These are phyloP conservation scores for Groenewaldozyma sp. DNA, from an alignment of 1,139 yeast genomes.

Conservation along the genomic window DNA sequence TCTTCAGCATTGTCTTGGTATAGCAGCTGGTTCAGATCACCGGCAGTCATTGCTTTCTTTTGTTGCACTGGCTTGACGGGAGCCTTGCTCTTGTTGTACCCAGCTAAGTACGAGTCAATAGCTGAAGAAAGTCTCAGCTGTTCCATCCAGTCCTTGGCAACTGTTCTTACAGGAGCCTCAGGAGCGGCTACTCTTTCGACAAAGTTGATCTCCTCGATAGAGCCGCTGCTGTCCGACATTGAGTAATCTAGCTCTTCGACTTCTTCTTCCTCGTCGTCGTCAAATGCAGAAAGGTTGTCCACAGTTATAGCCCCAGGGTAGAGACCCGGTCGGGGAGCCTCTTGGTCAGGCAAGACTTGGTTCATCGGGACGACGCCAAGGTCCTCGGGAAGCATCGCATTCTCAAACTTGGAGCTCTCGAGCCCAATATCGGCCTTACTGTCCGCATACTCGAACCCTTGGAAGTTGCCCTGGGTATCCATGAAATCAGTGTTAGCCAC, in stretches of 20 bases:
- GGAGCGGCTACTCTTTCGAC: neutral
- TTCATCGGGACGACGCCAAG: no score
- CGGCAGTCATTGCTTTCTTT: neutral
- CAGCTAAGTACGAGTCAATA: slow-evolving; percentile 13
- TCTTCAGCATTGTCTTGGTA: slow-evolving; percentile 26
- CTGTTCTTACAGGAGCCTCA: slow-evolving; percentile 2
- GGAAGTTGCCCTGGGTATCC: neutral
- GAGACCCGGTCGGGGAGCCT: no score
- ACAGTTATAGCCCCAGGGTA: no score
- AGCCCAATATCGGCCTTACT: no score
- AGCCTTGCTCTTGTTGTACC: neutral
- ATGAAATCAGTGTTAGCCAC: neutral
- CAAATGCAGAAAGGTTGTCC: no score
- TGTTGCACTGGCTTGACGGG: neutral
- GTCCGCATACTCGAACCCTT: neutral
- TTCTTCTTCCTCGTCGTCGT: no score
- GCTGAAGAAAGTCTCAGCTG: slow-evolving; percentile 13
- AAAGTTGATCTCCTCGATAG: neutral
- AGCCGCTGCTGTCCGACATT: neutral
- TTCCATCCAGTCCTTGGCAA: slow-evolving; percentile 13
- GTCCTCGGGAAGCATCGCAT: no score
- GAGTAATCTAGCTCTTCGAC: no score
- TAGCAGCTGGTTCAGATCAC: slow-evolving; percentile 40
- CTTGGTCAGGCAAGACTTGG: no score
- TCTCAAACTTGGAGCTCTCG: no score